phyloP scores from a whole-genome alignment of 1,284 basidiomycete species.

The Marasmius fiardii region DNA sequence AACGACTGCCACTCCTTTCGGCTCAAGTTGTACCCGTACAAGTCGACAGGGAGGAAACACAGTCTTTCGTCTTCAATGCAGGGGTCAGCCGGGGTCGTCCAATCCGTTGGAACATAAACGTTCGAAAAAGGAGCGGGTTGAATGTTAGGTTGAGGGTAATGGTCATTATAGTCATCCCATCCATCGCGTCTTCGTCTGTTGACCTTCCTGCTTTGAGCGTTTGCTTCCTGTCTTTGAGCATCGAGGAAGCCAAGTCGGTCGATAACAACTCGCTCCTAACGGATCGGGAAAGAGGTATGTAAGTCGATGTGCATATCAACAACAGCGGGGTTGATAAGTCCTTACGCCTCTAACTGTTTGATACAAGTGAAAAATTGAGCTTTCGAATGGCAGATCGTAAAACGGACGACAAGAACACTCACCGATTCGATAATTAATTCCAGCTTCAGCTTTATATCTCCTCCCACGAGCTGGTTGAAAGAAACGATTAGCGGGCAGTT shows the following conservation, averaged over 20 bases:
- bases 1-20: slow-evolving; percentile 4
- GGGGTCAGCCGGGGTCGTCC: background rate
- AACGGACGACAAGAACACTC: background rate
- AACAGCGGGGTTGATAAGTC: background rate
- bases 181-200: background rate
- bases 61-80: background rate
- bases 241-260: background rate
- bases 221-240: background rate
- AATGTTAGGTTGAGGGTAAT: no score
- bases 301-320: background rate
- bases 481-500: no score
- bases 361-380: background rate
- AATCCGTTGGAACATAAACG: no score
- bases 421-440: background rate
- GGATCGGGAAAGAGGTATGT: background rate
- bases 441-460: background rate
- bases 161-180: background rate
- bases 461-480: slow-evolving; percentile 3
- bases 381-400: background rate
- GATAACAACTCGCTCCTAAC: background rate
- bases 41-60: slow-evolving; percentile 1
- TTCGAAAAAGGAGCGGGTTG: no score
- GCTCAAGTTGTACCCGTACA: slow-evolving; percentile 8
- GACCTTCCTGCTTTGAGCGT: background rate
- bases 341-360: background rate